Conservation (phyloP, 208 protist genomes). For the Plasmodiophora brassicae region DNA sequence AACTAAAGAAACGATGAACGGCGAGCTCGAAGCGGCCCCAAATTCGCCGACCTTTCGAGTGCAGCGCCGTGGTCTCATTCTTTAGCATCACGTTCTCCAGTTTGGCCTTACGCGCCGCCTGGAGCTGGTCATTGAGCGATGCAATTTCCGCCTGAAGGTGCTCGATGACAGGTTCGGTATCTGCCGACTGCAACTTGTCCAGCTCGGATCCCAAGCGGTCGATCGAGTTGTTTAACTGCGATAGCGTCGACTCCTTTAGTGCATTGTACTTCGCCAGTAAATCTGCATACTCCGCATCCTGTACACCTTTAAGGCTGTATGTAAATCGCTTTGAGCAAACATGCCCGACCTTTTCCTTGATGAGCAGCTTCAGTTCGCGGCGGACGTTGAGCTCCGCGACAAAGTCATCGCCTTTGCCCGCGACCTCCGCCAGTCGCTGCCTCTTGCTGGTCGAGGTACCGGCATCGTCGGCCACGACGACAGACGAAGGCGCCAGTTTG, state of each 20-base stretch:
- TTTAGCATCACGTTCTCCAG: neutral
- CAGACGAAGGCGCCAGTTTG: too few species aligned
- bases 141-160: neutral
- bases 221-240: neutral
- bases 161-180: neutral
- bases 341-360: too few species aligned
- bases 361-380: too few species aligned
- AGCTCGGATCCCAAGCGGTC: neutral
- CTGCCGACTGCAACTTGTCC: neutral
- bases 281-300: neutral
- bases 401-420: too few species aligned
- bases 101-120: neutral
- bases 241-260: neutral
- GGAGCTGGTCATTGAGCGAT: neutral
- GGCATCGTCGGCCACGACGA: too few species aligned
- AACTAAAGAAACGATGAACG: neutral
- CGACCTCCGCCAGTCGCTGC: too few species aligned
- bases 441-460: too few species aligned
- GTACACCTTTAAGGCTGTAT: too few species aligned
- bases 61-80: neutral
- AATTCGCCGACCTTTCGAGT: slow-evolving; percentile 1
- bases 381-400: too few species aligned
- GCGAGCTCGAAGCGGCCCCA: too few species aligned
- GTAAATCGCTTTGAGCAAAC: too few species aligned
- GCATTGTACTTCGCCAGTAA: neutral